Conservation (phyloP, 345 rosid genomes). For the Populus tremula region DNA sequence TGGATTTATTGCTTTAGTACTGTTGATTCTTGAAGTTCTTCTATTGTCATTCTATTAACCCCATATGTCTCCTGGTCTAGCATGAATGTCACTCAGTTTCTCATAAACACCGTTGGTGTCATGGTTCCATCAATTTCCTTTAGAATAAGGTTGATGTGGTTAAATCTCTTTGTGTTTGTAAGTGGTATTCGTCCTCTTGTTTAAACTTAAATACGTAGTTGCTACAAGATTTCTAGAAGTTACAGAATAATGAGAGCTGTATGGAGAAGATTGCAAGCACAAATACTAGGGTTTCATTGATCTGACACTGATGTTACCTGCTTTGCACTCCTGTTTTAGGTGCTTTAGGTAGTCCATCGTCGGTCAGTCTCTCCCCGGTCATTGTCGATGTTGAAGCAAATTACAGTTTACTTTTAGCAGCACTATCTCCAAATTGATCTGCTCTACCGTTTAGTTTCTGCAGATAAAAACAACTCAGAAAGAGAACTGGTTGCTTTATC, state of each 20-base stretch:
- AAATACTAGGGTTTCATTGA: too few species aligned
- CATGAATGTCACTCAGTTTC: neutral
- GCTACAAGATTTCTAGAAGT: too few species aligned
- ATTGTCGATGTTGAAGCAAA: neutral
- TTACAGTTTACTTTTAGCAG: neutral
- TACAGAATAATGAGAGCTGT: too few species aligned
- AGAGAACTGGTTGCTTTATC: too few species aligned
- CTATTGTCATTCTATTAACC: too few species aligned
- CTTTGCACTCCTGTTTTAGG: neutral
- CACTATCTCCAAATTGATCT: too few species aligned
- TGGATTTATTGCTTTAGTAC: too few species aligned
- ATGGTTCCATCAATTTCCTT: neutral
- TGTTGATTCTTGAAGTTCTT: too few species aligned
- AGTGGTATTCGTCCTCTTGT: neutral
- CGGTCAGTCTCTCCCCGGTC: neutral
- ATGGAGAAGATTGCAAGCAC: neutral
- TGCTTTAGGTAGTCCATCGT: neutral
- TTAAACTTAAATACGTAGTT: too few species aligned
- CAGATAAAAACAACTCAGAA: too few species aligned
- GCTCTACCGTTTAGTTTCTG: too few species aligned
- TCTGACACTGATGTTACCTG: too few species aligned
- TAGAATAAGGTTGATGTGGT: neutral
- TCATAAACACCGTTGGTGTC: neutral
- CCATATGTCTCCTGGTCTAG: neutral
- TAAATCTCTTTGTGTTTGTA: neutral